Conservation (phyloP, 2,329 filamentous ascomycete genomes). For the Fonsecaea multimorphosa region DNA sequence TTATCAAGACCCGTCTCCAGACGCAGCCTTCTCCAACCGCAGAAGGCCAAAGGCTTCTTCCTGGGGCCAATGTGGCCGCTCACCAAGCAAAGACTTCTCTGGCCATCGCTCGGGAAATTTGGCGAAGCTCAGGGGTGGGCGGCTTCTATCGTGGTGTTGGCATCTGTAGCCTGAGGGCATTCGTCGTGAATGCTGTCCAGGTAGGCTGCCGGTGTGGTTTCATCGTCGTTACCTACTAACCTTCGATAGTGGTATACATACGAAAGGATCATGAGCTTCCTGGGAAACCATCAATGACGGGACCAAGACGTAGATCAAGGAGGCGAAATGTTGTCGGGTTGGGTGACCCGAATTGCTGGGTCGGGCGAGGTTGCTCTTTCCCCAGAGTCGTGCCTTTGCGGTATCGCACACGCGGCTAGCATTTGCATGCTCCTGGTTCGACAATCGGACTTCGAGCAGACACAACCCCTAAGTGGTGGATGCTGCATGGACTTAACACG, state of each 20-base stretch:
- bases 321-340: neutral
- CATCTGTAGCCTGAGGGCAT: slow-evolving; percentile 83
- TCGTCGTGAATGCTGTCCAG: slow-evolving; percentile 89
- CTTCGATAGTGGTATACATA: slow-evolving; percentile 78
- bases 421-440: neutral
- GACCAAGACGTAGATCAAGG: neutral
- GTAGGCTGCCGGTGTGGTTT: slow-evolving; percentile 43
- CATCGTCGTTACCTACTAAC: slow-evolving; percentile 20
- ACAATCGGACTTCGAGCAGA: neutral
- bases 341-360: neutral
- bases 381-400: neutral
- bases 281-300: slow-evolving; percentile 20
- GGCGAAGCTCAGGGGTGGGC: slow-evolving; percentile 64
- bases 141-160: slow-evolving; percentile 77
- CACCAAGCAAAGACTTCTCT: slow-evolving; percentile 57
- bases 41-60: slow-evolving; percentile 36
- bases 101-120: slow-evolving; percentile 69
- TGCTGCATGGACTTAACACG: neutral
- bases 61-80: slow-evolving; percentile 39
- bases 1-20: slow-evolving; percentile 92
- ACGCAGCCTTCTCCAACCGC: slow-evolving; percentile 60
- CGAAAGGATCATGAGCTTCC: slow-evolving; percentile 76
- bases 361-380: neutral
- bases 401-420: neutral
- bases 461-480: no score